Conservation (phyloP, 441 rosid species). For the Erodium chrysanthum region DNA sequence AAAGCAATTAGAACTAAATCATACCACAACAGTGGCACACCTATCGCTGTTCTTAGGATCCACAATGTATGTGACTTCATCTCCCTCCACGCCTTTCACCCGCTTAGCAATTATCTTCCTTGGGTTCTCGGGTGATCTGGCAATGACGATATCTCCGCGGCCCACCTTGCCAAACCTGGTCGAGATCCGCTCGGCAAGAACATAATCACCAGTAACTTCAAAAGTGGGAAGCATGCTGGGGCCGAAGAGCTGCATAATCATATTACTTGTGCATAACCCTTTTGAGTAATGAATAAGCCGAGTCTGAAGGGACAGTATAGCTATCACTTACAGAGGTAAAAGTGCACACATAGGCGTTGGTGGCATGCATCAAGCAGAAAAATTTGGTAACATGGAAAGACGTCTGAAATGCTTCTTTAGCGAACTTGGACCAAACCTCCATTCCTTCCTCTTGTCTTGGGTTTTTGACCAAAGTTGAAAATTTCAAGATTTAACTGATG, state of each 20-base stretch:
- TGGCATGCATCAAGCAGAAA: conserved; percentile 45
- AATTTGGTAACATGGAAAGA: conserved; percentile 20
- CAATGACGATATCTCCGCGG: conserved; percentile 56
- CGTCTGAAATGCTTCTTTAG: conserved; percentile 19
- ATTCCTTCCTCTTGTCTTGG: not conserved
- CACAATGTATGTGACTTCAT: conserved; percentile 37
- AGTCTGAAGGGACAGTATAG: not conserved
- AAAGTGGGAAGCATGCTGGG: conserved; percentile 80
- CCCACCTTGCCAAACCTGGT: conserved; percentile 31
- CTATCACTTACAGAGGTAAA: conserved; percentile 28
- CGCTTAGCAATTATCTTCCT: conserved; percentile 41
- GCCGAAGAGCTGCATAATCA: conserved; percentile 34
- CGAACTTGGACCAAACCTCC: conserved; percentile 10
- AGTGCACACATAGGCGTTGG: conserved; percentile 36
- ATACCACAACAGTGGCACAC: conserved; percentile 42
- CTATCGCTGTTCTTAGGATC: conserved; percentile 35
- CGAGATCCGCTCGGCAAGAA: conserved; percentile 50
- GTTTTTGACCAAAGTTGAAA: not conserved
- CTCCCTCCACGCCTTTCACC: conserved; percentile 53
- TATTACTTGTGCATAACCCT: not conserved
- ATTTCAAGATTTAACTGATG: too few relatives aligned
- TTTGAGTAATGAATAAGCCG: not conserved
- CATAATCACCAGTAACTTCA: conserved; percentile 34
- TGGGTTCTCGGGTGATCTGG: conserved; percentile 54
- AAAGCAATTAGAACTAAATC: not conserved